Evolutionary conservation across 2,329 filamentous ascomycete genomes (phyloP).

Genomic region (Trichoderma atroviride): DNA sequence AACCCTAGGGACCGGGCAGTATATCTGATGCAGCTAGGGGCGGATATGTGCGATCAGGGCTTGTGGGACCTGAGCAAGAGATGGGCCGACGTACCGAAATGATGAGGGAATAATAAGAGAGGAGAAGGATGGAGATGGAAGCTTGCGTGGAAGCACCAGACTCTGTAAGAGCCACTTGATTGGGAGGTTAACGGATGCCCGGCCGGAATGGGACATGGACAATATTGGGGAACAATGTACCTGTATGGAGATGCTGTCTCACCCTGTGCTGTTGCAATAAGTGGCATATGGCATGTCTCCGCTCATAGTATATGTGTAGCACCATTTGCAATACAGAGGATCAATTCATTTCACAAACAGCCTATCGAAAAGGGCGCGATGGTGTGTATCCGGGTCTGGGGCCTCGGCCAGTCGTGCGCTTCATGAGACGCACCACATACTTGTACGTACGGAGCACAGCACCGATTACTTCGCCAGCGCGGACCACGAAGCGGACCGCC

Average conservation of each 20-base stretch:
- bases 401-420: slow-evolving; percentile 8
- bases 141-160: not conserved
- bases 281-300: not conserved
- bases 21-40: slow-evolving; percentile 21
- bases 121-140: not conserved
- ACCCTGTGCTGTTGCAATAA: not conserved
- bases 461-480: not conserved
- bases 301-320: not conserved
- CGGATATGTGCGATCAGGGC: slow-evolving; percentile 16
- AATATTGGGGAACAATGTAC: not conserved
- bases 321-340: not conserved
- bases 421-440: slow-evolving; percentile 15
- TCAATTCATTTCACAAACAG: not conserved
- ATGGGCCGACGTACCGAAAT: slow-evolving; percentile 16
- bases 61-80: slow-evolving; percentile 7
- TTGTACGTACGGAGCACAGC: not conserved
- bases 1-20: not conserved
- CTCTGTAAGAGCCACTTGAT: not conserved
- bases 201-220: not conserved
- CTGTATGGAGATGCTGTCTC: not conserved
- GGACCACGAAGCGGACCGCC: not conserved
- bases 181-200: not conserved
- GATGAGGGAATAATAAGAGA: slow-evolving; percentile 2
- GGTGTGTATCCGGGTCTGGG: slow-evolving; percentile 13
- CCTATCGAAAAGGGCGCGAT: not conserved